Conservation (phyloP, 2,329 filamentous ascomycete species). For the Fusarium sulawesiense region DNA sequence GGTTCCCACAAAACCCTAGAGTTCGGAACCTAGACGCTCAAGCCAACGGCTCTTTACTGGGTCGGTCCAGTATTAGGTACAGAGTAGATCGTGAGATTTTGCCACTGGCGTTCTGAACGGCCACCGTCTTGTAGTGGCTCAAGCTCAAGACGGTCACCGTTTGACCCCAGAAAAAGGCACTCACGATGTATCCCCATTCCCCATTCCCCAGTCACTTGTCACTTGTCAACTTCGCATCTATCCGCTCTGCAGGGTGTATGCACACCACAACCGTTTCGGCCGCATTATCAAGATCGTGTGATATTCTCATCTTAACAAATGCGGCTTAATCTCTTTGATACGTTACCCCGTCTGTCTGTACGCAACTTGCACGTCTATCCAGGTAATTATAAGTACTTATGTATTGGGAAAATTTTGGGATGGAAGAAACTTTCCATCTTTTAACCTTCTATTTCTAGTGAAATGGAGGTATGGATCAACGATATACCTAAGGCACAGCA, state of each 20-base stretch:
- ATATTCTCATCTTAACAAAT: not conserved
- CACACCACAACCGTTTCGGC: constrained; percentile 14
- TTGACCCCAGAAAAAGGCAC: constrained; percentile 16
- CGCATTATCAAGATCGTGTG: constrained; percentile 15
- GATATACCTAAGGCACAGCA: not conserved
- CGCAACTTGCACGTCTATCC: not conserved
- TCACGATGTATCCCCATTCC: constrained; percentile 19
- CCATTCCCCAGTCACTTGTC: not conserved
- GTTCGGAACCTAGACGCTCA: constrained; percentile 16
- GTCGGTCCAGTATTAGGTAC: not conserved
- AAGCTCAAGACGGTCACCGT: constrained; percentile 29
- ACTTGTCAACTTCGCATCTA: constrained; percentile 19
- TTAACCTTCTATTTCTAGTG: not conserved
- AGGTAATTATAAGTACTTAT: not conserved
- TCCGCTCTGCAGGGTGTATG: constrained; percentile 7
- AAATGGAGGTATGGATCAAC: not conserved
- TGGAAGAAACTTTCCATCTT: not conserved
- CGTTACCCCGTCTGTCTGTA: not conserved
- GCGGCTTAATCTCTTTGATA: not conserved
- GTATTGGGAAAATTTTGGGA: not conserved
- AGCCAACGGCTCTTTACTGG: constrained; percentile 29
- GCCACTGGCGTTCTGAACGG: constrained; percentile 31
- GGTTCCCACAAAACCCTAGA: constrained; percentile 31
- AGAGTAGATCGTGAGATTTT: constrained; percentile 18
- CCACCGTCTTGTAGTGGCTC: constrained; percentile 29